Percentiles rank a stretch among this genome's conserved stretches.
phyloP scores from a whole-genome alignment of 2,329 filamentous ascomycete species.

The Ilyonectria sp. region DNA sequence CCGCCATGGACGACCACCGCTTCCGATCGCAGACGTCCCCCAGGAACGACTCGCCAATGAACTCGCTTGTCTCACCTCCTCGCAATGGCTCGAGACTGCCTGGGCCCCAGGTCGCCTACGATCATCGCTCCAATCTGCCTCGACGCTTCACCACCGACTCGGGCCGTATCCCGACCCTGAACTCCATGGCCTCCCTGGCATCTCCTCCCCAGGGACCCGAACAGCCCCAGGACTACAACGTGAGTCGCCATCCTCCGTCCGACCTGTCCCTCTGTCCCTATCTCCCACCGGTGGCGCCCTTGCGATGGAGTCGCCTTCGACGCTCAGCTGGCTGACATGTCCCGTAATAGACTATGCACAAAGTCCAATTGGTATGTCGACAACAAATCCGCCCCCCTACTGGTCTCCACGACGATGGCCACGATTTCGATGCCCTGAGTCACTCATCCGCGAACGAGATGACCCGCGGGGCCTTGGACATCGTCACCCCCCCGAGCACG shows the following conservation, averaged over 20 bases:
- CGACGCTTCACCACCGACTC: conserved; percentile 96
- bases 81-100: conserved; percentile 77
- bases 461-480: conserved; percentile 2
- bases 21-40: conserved; percentile 85
- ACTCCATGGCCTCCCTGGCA: conserved; percentile 64
- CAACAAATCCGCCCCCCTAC: conserved; percentile 18
- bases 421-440: conserved; percentile 15
- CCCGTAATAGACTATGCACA: conserved; percentile 72
- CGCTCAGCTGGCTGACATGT: conserved; percentile 41
- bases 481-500: not conserved
- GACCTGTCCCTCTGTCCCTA: conserved; percentile 1
- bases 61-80: conserved; percentile 81
- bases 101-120: conserved; percentile 70
- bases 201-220: conserved; percentile 65
- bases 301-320: conserved; percentile 8
- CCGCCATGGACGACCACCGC: conserved; percentile 81
- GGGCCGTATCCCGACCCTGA: conserved; percentile 83
- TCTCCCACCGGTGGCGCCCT: not conserved
- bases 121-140: conserved; percentile 84
- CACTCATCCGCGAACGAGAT: conserved; percentile 5
- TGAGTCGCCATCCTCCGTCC: conserved; percentile 48
- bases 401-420: conserved; percentile 6
- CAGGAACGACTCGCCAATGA: conserved; percentile 82
- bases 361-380: conserved; percentile 81
- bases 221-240: conserved; percentile 64